Base-by-base conservation (phyloP, 805 yeast genomes). In the Kodamaea restingae region DNA sequence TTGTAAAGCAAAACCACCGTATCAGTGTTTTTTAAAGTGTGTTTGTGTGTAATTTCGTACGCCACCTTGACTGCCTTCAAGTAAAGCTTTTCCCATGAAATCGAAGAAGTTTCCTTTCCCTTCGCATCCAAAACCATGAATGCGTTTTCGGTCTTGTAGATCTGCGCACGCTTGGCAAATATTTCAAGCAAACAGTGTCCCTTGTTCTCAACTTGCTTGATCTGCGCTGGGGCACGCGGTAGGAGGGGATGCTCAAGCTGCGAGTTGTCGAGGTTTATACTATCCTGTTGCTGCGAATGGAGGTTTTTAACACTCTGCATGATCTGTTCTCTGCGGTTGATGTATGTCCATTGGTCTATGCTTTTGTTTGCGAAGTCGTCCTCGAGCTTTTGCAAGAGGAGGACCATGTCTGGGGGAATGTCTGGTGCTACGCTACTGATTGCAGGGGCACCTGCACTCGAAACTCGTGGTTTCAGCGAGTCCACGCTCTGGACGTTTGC, bases 41-140 rank as follows among this genome's bases (percentile, higher is more conserved):
- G 70, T 50, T 81, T 81, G 52, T 83, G 87, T 33, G 79, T 71
- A 44, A 88, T 81, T 56, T 82, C 84, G 56, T 82, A 87, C 0
- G 96, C 96, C 7, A 93, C 81, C 52, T 85, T 88, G 54, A 88
- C 95, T 0, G 97, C 84, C 50, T 82, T 77, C 29, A 81, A 58
- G 47, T 87, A 84, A 11, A 93, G 67, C 54, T 87, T 88, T 42
- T 87, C 96, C 98, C 98, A 93, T 1, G 91, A 71, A 10, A 91
- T 83, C 0, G 84, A 65, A 25, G 70, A 70, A 1, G 75, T 67
- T 52, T 90, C 97, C 55, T 87, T 90, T 4, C 96, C 97, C 49
- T 77, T 84, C 3, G 73, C 55, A 54, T 88, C 96, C 10, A 93
- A 65, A 2, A 80, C 75, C 32, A 81, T 61, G 29, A 91, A 70